Percentiles rank a stretch among this genome's conserved stretches.
phyloP scores from a whole-genome alignment of 495 filamentous ascomycete species.

The Glonium stellatum region DNA sequence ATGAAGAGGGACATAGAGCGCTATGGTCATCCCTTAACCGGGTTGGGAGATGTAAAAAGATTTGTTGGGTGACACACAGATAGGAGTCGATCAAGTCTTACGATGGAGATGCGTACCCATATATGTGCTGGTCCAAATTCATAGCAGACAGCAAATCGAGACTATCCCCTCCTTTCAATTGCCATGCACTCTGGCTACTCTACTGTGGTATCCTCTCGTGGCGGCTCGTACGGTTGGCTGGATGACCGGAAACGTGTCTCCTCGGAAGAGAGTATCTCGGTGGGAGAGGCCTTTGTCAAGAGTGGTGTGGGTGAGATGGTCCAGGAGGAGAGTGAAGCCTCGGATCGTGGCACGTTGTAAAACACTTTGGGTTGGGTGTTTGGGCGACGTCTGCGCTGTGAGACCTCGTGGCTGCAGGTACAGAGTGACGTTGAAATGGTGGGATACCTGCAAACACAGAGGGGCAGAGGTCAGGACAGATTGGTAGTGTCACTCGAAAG shows the following conservation, averaged over 20 bases:
- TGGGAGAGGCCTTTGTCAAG: slow-evolving; percentile 1
- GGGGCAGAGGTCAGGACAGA: neutral
- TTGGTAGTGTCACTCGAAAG: slow-evolving; percentile 1
- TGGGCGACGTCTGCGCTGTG: slow-evolving; percentile 18
- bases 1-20: neutral
- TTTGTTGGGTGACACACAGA: slow-evolving; percentile 1
- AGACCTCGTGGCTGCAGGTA: slow-evolving; percentile 29
- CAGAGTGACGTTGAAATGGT: slow-evolving; percentile 15
- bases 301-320: slow-evolving; percentile 8
- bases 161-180: slow-evolving; percentile 7
- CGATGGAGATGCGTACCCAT: slow-evolving; percentile 27
- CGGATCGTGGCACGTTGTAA: slow-evolving; percentile 19
- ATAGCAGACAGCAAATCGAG: slow-evolving; percentile 26
- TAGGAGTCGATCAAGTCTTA: neutral
- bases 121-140: slow-evolving; percentile 34
- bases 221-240: neutral
- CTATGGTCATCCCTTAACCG: slow-evolving; percentile 1
- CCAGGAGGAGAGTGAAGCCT: slow-evolving; percentile 11
- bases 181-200: slow-evolving; percentile 14
- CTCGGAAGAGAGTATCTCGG: slow-evolving; percentile 7
- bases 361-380: slow-evolving; percentile 17
- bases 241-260: neutral
- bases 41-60: neutral
- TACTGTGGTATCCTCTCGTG: neutral
- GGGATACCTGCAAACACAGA: slow-evolving; percentile 2